Base-by-base conservation (phyloP, 805 yeast species). In the Debaryomyces castellii region DNA sequence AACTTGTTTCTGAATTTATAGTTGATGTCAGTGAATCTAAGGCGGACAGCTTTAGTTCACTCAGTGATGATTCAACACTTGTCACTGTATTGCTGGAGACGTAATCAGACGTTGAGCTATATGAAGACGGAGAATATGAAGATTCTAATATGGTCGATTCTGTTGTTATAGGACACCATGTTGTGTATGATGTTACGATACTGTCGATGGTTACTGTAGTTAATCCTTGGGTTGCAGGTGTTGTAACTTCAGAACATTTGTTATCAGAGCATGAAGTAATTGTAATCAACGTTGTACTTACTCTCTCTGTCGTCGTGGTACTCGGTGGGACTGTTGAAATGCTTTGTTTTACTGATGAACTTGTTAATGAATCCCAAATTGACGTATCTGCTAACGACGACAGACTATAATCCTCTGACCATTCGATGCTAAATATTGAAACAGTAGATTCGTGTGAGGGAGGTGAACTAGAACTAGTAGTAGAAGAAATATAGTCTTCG, bases 211-310 rank as follows among this genome's bases (percentile, higher is more conserved):
- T 53, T 12, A 41, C 40, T 4, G 55, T 54, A 6, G 59, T 59
- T 14, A 51, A 54, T 50, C 66, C 66, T 17, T 16, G 16, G 2
- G 41, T 41, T n/a, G 46, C 43, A 27, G 45, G 12, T 21, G 36
- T 18, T 27, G 41, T 35, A 10, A 43, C 14, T 8, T 24, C 45
- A 22, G 52, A 28, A 48, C 69, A 63, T 45, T 50, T 52, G 49
- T 58, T 47, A 40, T 57, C 62, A n/a, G 52, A 28, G 42, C 69
- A 63, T 7, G 63, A 57, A 24, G 65, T 59, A 39, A 57, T 45
- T 32, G 67, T 61, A 32, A 63, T 47, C 17, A 60, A 57, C 33
- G 64, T 51, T 8, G 39, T 41, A 12, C 49, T 21, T 4, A 55
- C 14, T 17, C 14, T 22, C 10, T 18, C 28, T 12, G 20, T 22